These are phyloP conservation scores for Fremontodendron californicum DNA, from an alignment of 345 rosid genomes.

Conservation along the genomic window DNA sequence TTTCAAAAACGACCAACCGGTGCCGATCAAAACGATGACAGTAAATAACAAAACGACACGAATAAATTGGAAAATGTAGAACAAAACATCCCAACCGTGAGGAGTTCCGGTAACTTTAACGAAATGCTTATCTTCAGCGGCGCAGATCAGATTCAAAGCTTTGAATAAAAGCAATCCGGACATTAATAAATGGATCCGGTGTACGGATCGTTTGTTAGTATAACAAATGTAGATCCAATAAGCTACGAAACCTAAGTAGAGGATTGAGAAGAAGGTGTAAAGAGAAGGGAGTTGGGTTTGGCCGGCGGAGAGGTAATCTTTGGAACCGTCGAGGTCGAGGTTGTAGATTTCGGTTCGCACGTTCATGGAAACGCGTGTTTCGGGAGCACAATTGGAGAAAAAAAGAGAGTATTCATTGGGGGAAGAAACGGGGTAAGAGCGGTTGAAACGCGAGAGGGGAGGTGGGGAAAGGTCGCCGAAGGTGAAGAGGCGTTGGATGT, in stretches of 20 bases:
- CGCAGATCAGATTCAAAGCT: conserved; percentile 82
- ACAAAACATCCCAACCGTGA: conserved; percentile 93
- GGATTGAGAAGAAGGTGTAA: conserved; percentile 47
- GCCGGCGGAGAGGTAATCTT: conserved; percentile 76
- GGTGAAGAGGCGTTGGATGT: conserved; percentile 50
- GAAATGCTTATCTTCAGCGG: conserved; percentile 80
- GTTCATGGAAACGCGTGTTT: conserved; percentile 70
- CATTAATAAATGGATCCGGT: conserved; percentile 88
- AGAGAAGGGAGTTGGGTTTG: conserved; percentile 67
- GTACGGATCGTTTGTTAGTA: conserved; percentile 47
- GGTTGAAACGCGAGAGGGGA: conserved; percentile 53
- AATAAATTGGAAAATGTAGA: conserved; percentile 83
- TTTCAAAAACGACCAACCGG: conserved; percentile 96
- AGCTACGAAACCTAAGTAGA: conserved; percentile 52
- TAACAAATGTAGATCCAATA: conserved; percentile 61
- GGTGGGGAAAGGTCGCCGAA: conserved; percentile 86
- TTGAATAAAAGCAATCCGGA: conserved; percentile 69
- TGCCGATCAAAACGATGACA: conserved; percentile 88
- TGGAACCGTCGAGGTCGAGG: conserved; percentile 54
- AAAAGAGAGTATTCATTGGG: conserved; percentile 89
- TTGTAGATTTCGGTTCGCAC: conserved; percentile 74
- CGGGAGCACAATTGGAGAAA: conserved; percentile 86
- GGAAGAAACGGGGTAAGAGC: conserved; percentile 54
- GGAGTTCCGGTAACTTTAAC: conserved; percentile 90
- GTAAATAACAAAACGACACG: conserved; percentile 83